Percentiles rank a stretch among this genome's conserved stretches.
phyloP scores from a whole-genome alignment of 176 grass and related monocot species.

The Eragrostis curvula region DNA sequence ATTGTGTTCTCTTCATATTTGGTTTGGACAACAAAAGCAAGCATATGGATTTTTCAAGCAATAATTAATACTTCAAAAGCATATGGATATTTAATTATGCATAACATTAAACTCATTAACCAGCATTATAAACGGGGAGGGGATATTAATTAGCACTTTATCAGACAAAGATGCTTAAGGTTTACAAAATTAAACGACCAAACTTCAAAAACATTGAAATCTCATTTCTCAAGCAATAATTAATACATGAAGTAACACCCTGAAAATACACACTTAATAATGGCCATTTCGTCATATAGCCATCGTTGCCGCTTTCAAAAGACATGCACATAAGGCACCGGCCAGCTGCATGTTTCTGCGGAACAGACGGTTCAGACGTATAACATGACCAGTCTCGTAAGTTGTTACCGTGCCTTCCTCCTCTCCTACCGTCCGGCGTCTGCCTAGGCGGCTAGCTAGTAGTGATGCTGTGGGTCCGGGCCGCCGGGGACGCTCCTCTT shows the following conservation, averaged over 20 bases:
- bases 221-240: not conserved
- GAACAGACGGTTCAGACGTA: not conserved
- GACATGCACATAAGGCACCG: too few relatives aligned
- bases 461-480: conserved; percentile 49
- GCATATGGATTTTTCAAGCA: too few relatives aligned
- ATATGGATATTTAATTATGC: too few relatives aligned
- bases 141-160: too few relatives aligned
- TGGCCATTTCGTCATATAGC: not conserved
- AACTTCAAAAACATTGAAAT: not conserved
- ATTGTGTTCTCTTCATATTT: too few relatives aligned
- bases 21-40: too few relatives aligned
- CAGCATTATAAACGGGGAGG: too few relatives aligned
- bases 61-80: too few relatives aligned
- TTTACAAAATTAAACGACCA: not conserved
- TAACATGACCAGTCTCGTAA: not conserved
- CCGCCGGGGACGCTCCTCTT: conserved; percentile 50
- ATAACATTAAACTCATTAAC: too few relatives aligned
- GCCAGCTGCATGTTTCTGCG: not conserved
- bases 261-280: not conserved
- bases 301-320: too few relatives aligned
- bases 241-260: not conserved
- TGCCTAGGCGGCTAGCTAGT: not conserved
- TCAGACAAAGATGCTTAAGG: not conserved
- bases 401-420: too few relatives aligned
- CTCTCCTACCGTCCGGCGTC: too few relatives aligned